A percentile compares a stretch with the other conserved stretches of the same genome.
Conservation (phyloP, 768 basidiomycete genomes). For the Pulveroboletus sp. region DNA sequence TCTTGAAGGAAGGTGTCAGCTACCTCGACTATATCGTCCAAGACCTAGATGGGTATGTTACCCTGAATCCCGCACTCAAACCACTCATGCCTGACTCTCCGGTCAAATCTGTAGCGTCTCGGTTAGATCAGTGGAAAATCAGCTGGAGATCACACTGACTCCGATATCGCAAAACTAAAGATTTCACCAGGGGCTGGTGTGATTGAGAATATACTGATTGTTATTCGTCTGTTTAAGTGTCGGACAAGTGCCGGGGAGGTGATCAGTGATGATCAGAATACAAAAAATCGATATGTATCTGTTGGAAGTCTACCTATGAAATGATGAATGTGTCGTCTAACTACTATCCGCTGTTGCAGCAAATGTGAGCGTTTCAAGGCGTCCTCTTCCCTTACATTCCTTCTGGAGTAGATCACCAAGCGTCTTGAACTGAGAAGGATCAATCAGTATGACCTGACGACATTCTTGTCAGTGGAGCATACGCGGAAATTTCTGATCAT, state of each 20-base stretch:
- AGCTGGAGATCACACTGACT: slow-evolving; percentile 21
- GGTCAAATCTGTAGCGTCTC: slow-evolving; percentile 14
- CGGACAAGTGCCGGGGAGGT: background rate
- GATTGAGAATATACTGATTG: background rate
- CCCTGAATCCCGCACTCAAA: background rate
- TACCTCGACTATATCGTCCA: slow-evolving; percentile 64
- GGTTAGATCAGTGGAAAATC: slow-evolving; percentile 13
- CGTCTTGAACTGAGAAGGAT: slow-evolving; percentile 87
- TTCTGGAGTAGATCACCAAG: slow-evolving; percentile 89
- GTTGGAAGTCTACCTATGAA: too few relatives aligned
- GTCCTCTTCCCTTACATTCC: slow-evolving; percentile 84
- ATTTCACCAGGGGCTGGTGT: background rate
- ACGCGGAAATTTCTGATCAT: slow-evolving; percentile 7
- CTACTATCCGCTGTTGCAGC: slow-evolving; percentile 51
- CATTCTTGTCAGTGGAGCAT: slow-evolving; percentile 9
- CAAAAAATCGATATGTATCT: background rate
- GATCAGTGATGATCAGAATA: background rate
- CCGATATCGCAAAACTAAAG: slow-evolving; percentile 12
- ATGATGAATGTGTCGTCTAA: slow-evolving; percentile 3
- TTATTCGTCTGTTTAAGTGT: background rate
- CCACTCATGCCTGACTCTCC: background rate
- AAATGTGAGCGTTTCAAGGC: slow-evolving; percentile 80
- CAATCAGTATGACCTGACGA: slow-evolving; percentile 83
- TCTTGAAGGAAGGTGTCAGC: slow-evolving; percentile 39
- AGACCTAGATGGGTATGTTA: slow-evolving; percentile 62